Percentiles rank a stretch among this genome's conserved stretches.
Evolutionary conservation across 2,329 filamentous ascomycete species (phyloP).

Genomic region (Talaromyces sp.): DNA sequence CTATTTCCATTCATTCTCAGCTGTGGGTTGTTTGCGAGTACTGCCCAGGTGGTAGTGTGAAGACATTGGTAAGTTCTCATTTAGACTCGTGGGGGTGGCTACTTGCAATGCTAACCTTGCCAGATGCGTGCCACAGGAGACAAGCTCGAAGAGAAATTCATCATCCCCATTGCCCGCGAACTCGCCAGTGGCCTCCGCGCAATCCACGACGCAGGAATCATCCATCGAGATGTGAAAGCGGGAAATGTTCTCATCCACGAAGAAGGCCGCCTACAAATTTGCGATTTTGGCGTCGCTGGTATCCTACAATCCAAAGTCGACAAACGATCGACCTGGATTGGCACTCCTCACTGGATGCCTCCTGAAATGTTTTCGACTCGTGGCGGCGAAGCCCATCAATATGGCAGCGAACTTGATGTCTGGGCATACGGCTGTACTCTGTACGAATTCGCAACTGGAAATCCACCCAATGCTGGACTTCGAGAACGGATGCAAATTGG

Average conservation of each 20-base stretch:
- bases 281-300: conserved; percentile 65
- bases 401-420: conserved; percentile 51
- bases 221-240: conserved; percentile 64
- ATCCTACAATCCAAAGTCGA: conserved; percentile 57
- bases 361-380: conserved; percentile 53
- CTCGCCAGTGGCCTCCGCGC: conserved; percentile 60
- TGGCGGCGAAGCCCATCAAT: conserved; percentile 39
- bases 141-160: conserved; percentile 57
- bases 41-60: conserved; percentile 63
- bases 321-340: conserved; percentile 63
- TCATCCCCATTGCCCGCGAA: conserved; percentile 63
- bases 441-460: conserved; percentile 49
- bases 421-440: conserved; percentile 52
- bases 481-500: conserved; percentile 48
- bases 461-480: conserved; percentile 48
- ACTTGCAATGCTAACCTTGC: neutral
- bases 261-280: conserved; percentile 60
- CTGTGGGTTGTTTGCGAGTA: conserved; percentile 67
- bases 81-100: no score
- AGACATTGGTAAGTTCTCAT: conserved; percentile 54
- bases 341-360: conserved; percentile 66
- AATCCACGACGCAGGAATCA: conserved; percentile 63
- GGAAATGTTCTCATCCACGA: conserved; percentile 64
- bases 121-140: conserved; percentile 50
- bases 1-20: conserved; percentile 61